Evolutionary conservation across 2,329 filamentous ascomycete species (phyloP).

Genomic region (Zalaria sp.): DNA sequence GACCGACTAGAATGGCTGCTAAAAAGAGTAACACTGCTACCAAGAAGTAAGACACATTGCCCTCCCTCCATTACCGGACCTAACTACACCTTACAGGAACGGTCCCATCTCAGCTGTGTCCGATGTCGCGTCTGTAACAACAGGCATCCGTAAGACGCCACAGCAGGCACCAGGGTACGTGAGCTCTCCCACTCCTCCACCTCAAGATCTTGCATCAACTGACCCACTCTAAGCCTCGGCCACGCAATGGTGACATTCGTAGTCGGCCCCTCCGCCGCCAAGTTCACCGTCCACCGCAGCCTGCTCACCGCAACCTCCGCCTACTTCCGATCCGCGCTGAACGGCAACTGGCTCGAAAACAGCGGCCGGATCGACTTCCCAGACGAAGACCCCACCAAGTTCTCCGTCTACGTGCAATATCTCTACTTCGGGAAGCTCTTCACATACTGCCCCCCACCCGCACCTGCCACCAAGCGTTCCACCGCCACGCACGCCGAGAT

Average conservation of each 20-base stretch:
- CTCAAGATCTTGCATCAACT: background rate
- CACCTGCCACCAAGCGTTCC: too few relatives aligned
- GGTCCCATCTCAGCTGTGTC: background rate
- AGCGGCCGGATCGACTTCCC: background rate
- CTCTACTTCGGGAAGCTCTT: constrained; percentile 1
- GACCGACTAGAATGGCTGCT: constrained; percentile 16
- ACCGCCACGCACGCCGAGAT: background rate
- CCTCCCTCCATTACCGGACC: too few relatives aligned
- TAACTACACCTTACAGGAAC: background rate
- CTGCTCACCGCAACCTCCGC: background rate
- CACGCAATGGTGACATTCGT: constrained; percentile 3
- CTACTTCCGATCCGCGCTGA: constrained; percentile 1
- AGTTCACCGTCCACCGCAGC: background rate
- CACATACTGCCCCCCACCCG: background rate
- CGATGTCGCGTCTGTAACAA: too few relatives aligned
- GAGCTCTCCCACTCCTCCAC: background rate
- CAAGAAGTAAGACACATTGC: constrained; percentile 4
- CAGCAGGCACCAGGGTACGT: background rate
- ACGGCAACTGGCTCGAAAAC: background rate
- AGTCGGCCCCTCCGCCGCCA: constrained; percentile 5
- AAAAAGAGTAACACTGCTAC: constrained; percentile 4
- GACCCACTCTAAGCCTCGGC: background rate
- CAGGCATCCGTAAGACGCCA: background rate
- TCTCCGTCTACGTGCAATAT: constrained; percentile 1
- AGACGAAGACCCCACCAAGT: background rate